Percentiles rank a stretch among this genome's conserved stretches.
phyloP scores from a whole-genome alignment of 768 basidiomycete genomes.

The Neoboletus subvelutipes region DNA sequence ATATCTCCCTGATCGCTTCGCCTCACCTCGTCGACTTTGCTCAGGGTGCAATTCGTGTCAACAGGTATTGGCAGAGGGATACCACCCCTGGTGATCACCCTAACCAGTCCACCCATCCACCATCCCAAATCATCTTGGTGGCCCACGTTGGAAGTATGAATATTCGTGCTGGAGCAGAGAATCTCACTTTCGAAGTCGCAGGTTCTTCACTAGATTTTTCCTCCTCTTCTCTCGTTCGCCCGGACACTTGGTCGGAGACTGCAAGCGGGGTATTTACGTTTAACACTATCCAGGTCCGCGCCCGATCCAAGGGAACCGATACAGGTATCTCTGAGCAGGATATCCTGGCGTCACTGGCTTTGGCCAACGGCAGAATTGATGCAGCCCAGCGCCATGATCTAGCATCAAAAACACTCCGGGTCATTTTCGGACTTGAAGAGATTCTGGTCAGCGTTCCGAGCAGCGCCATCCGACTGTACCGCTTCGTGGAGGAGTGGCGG shows the following conservation, averaged over 20 bases:
- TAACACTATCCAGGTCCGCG: conserved; percentile 54
- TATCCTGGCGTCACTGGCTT: conserved; percentile 58
- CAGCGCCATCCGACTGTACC: conserved; percentile 76
- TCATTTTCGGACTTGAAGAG: conserved; percentile 44
- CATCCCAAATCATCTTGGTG: conserved; percentile 38
- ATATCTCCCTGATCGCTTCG: conserved; percentile 43
- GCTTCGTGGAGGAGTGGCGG: conserved; percentile 80
- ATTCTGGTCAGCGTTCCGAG: conserved; percentile 67
- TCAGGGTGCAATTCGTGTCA: conserved; percentile 53
- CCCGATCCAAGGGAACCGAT: conserved; percentile 47
- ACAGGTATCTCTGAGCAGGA: conserved; percentile 45
- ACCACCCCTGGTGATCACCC: background rate
- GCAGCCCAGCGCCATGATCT: conserved; percentile 48
- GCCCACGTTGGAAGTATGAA: conserved; percentile 44
- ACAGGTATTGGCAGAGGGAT: conserved; percentile 33
- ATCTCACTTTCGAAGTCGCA: conserved; percentile 62
- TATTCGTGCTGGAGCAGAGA: conserved; percentile 69
- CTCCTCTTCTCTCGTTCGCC: conserved; percentile 19
- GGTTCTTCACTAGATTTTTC: conserved; percentile 31
- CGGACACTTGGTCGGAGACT: conserved; percentile 36
- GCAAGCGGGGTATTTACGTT: conserved; percentile 50
- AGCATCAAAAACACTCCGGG: conserved; percentile 38
- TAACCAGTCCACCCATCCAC: background rate
- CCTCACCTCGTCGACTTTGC: conserved; percentile 62
- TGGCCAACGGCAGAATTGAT: conserved; percentile 48